Evolutionary conservation across 2,329 filamentous ascomycete species (phyloP), one percentile per base, ranked within the genome.

Genomic region (Dothideomycetidae sp.): DNA sequence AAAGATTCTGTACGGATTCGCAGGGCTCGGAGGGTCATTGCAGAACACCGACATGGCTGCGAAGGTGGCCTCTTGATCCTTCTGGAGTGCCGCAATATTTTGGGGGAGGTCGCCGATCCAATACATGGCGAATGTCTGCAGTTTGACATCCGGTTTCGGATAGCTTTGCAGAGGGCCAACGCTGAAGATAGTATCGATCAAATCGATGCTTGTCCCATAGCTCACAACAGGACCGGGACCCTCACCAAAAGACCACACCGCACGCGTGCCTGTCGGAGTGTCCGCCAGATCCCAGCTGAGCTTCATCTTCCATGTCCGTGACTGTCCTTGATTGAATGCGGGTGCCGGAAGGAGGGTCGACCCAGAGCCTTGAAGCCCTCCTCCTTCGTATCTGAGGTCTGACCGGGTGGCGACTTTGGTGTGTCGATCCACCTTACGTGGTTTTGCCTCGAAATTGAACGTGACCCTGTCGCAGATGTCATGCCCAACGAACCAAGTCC

Each of bases 391-490:
- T 26, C 21, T 26, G 21, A 26, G 21, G 21, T 26, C 21, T 26
- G 21, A 7, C n/a, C 21, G 21, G 7, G 21, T n/a, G 21, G 21
- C 21, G 7, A 26, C n/a, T 26, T n/a, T 26, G 21, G 21, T 26
- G n/a, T 26, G 7, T 26, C 21, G 21, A 26, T 26, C n/a, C 7
- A 26, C 21, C n/a, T 26, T 26, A 7, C 21, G 21, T 7, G 21
- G 21, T n/a, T 7, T n/a, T 7, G 21, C 21, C n/a, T 7, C n/a
- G 21, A 26, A 46, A 60, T 69, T 43, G n/a, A 26, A n/a, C 7
- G 7, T 26, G 21, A 26, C n/a, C n/a, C 21, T 26, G 21, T n/a
- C 21, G 7, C n/a, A 7, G 7, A n/a, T 26, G 7, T 7, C 21
- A 7, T n/a, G 7, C 21, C n/a, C 7, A 7, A 26, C 7, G n/a